Conservation (phyloP, 108 stramenopile species). For the Pseudonitzschia multistriata region DNA sequence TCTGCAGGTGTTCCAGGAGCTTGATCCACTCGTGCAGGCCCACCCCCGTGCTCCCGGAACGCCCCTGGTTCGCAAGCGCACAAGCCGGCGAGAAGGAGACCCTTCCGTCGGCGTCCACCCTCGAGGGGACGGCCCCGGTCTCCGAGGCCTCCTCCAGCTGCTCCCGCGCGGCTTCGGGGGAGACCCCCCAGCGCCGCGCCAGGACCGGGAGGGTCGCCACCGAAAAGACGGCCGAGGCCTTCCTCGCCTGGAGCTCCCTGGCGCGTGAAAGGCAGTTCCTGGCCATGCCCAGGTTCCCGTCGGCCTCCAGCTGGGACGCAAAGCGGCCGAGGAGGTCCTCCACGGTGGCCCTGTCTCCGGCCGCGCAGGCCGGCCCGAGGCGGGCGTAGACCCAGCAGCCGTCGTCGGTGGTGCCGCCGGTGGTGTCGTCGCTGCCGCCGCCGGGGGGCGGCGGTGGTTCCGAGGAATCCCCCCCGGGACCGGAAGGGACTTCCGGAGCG, state of each 20-base stretch:
- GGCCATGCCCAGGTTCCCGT: constrained; percentile 38
- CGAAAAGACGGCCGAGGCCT: constrained; percentile 31
- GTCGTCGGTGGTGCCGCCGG: not conserved
- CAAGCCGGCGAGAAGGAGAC: constrained; percentile 16
- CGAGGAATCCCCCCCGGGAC: constrained; percentile 7
- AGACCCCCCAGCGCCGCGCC: constrained; percentile 9
- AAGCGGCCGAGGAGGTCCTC: not conserved
- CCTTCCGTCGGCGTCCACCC: constrained; percentile 26
- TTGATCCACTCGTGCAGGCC: constrained; percentile 31
- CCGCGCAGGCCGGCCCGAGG: constrained; percentile 10
- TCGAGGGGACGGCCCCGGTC: constrained; percentile 9
- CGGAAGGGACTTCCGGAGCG: constrained; percentile 11
- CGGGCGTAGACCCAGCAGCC: not conserved
- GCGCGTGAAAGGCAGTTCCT: constrained; percentile 24
- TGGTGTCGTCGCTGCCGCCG: not conserved
- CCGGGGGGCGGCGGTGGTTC: not conserved
- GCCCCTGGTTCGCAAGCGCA: not conserved
- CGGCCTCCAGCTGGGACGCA: constrained; percentile 11
- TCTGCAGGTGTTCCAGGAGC: constrained; percentile 48
- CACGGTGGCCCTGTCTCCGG: not conserved
- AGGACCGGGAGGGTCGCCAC: constrained; percentile 30
- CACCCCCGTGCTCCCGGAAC: not conserved
- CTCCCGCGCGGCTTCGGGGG: constrained; percentile 1
- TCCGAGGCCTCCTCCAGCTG: constrained; percentile 13
- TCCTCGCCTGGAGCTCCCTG: constrained; percentile 28